Evolutionary conservation across 768 basidiomycete species (phyloP), one percentile per base, ranked within the genome.

Genomic region (Auriscalpium orientale): DNA sequence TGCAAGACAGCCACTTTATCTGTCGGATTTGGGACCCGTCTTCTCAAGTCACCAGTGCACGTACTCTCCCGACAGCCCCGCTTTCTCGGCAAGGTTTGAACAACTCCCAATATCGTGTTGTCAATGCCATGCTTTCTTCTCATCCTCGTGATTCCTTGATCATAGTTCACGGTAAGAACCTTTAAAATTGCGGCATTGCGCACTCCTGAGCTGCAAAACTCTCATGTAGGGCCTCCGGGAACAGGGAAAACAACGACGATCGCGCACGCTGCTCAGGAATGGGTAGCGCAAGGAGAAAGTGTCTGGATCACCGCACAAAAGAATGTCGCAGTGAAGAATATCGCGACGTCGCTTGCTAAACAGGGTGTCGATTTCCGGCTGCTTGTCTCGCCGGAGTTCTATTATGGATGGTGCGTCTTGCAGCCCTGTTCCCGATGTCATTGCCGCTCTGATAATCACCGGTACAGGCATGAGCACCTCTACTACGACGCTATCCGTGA

Each of bases 251-350:
- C 58, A 12, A 59, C 58, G n/a, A 57, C 58, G 8, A 59, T 59
- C n/a, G 33, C 55, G 1, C 43, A 47, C 4, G 55, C 58, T 15
- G 58, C 55, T 13, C 51, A 28, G 16, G 38, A 53, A 37, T 59
- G 58, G 58, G n/a, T 28, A 21, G 12, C 21, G 21, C 33, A 33
- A 15, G 10, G n/a, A 53, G 4, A 10, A 18, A 40, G 62, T 0
- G 64, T 88, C 3, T 91, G 87, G 84, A 79, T 91, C 8, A 72
- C 89, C 62, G 87, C 89, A 11, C 86, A 91, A 61, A 87, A 85
- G 16, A 91, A 91, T 70, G 82, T 91, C 47, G 89, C 85, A 11
- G 89, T 91, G 22, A 89, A 89, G 67, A 91, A 91, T 60, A 91
- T 91, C 67, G 89, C 87, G 37, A 80, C 85, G 63, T 87, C 85